Conservation (phyloP, 805 yeast genomes). For the Ogataea salicorniae region DNA sequence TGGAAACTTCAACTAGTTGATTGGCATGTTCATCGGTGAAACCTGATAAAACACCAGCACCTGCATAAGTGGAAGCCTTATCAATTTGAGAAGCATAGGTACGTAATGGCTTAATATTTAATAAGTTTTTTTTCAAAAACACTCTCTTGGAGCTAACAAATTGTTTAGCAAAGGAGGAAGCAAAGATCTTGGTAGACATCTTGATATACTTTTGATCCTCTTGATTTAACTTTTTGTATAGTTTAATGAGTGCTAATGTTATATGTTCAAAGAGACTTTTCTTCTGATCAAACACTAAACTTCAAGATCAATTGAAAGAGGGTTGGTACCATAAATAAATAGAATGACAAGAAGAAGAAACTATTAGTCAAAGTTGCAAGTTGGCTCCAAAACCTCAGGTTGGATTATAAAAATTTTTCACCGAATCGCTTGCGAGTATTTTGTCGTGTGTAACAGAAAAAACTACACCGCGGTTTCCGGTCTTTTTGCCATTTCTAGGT, state of each 20-base stretch:
- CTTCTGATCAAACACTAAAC: too few species aligned
- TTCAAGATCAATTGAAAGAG: too few species aligned
- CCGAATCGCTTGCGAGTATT: neutral
- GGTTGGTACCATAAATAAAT: too few species aligned
- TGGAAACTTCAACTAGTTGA: constrained; percentile 73
- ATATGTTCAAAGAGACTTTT: too few species aligned
- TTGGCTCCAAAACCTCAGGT: constrained; percentile 1
- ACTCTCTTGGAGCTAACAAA: constrained; percentile 3
- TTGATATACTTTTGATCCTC: neutral
- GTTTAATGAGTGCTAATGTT: neutral
- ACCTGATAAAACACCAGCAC: constrained; percentile 53
- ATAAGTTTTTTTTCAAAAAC: neutral
- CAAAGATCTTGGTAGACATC: constrained; percentile 7
- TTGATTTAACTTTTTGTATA: neutral
- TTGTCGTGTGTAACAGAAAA: too few species aligned
- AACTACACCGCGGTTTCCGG: constrained; percentile 27
- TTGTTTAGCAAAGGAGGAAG: constrained; percentile 12
- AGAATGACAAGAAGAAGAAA: too few species aligned
- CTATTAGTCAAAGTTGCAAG: neutral
- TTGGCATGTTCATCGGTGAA: constrained; percentile 58
- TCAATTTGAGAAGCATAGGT: constrained; percentile 23
- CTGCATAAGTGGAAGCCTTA: constrained; percentile 44
- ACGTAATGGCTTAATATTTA: constrained; percentile 4
- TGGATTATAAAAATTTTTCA: constrained; percentile 1
- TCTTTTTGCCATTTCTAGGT: constrained; percentile 18